Evolutionary conservation across 371 early-diverging fungal species (phyloP).

Genomic region (Choanephora cucurbitarum): DNA sequence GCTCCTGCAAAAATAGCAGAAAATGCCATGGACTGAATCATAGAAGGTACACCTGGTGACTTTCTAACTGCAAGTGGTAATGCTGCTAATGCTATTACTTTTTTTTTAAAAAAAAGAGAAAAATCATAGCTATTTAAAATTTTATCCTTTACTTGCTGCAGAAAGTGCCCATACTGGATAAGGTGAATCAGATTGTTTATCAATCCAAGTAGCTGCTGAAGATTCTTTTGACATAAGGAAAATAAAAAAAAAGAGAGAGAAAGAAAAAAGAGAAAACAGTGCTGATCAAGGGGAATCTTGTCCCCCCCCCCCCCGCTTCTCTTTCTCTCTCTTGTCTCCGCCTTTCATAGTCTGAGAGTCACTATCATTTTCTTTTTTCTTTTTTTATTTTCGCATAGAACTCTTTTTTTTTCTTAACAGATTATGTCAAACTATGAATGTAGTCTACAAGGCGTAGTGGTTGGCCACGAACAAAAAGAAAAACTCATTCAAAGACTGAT

Average conservation of each 20-base stretch:
- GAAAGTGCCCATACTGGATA: constrained; percentile 49
- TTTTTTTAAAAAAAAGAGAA: background rate
- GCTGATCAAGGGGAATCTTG: background rate
- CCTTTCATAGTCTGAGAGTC: background rate
- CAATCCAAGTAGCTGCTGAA: constrained; percentile 29
- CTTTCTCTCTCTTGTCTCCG: background rate
- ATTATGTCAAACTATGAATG: constrained; percentile 54
- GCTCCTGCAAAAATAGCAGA: constrained; percentile 48
- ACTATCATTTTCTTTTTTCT: constrained; percentile 1
- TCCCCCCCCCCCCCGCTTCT: background rate
- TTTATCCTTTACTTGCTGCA: constrained; percentile 33
- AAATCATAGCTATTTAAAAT: background rate
- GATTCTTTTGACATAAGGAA: constrained; percentile 16
- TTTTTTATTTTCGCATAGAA: constrained; percentile 3
- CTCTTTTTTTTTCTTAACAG: background rate
- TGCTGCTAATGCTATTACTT: constrained; percentile 38
- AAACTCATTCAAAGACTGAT: constrained; percentile 38
- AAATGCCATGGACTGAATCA: constrained; percentile 45
- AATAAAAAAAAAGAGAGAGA: constrained; percentile 2
- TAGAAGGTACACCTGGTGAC: constrained; percentile 44
- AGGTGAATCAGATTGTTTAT: constrained; percentile 42
- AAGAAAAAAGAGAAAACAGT: background rate
- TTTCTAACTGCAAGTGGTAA: constrained; percentile 38
- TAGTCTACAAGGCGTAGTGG: constrained; percentile 46
- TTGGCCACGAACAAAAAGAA: constrained; percentile 39